These are phyloP conservation scores for Allium sativum DNA, from an alignment of 106 monocot genomes.

Conservation along the genomic window DNA sequence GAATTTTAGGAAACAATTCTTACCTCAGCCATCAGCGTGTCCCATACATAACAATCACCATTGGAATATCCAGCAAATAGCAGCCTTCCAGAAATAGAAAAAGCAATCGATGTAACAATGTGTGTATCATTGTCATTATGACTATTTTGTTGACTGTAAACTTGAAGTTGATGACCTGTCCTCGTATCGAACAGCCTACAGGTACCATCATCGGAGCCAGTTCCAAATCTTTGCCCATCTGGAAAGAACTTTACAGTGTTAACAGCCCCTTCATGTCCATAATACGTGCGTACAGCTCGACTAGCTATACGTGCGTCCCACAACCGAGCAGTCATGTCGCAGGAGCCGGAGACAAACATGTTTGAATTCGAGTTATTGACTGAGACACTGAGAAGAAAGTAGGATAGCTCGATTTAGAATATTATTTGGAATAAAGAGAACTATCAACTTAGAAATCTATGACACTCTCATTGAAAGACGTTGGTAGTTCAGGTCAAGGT, in stretches of 20 bases:
- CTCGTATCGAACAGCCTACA: conserved; percentile 85
- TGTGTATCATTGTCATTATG: conserved; percentile 31
- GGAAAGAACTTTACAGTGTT: conserved; percentile 96
- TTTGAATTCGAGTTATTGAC: conserved; percentile 73
- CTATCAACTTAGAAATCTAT: too few relatives aligned
- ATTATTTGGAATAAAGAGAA: too few relatives aligned
- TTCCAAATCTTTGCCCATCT: conserved; percentile 91
- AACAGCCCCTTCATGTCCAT: conserved; percentile 76
- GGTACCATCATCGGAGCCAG: conserved; percentile 94
- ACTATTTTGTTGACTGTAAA: conserved; percentile 38
- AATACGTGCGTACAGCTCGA: conserved; percentile 65
- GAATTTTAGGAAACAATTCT: neutral
- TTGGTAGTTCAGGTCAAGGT: too few relatives aligned
- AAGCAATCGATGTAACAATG: conserved; percentile 75
- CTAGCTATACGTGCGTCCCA: conserved; percentile 92
- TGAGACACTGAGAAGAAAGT: conserved; percentile 49
- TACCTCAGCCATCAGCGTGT: conserved; percentile 87
- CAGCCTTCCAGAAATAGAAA: conserved; percentile 90
- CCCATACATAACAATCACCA: conserved; percentile 94
- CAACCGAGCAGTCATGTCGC: conserved; percentile 70
- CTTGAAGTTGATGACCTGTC: conserved; percentile 94
- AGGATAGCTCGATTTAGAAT: too few relatives aligned
- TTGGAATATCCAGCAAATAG: conserved; percentile 98
- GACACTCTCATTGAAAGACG: too few relatives aligned
- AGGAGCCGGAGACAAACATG: conserved; percentile 96